Conservation (phyloP, 176 grass and related monocot genomes). For the Phoenix roebelenii region DNA sequence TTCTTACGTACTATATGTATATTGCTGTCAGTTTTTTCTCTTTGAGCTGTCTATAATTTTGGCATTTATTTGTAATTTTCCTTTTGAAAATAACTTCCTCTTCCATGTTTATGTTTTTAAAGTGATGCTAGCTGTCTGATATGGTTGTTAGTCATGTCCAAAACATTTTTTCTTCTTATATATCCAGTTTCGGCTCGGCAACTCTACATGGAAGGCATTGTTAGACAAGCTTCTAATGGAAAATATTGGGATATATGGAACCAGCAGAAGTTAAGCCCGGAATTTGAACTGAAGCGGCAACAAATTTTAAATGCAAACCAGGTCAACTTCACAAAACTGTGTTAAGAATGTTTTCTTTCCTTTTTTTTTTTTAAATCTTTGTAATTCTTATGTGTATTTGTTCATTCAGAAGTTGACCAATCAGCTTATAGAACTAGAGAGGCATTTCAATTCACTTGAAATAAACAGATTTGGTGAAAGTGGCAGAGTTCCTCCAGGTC, state of each 20-base stretch:
- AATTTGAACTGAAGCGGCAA: conserved; percentile 84
- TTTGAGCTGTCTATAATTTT: too few species aligned
- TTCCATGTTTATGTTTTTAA: too few species aligned
- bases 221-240: conserved; percentile 72
- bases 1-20: too few species aligned
- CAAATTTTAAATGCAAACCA: conserved; percentile 85
- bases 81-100: too few species aligned
- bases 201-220: conserved; percentile 87
- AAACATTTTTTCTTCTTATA: conserved; percentile 13
- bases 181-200: conserved; percentile 76
- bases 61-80: too few species aligned
- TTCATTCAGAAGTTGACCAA: conserved; percentile 68
- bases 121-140: too few species aligned
- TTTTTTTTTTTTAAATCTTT: conserved; percentile 1
- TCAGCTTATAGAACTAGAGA: conserved; percentile 83
- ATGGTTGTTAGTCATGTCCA: too few species aligned
- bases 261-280: conserved; percentile 77
- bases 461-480: conserved; percentile 79
- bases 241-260: conserved; percentile 96
- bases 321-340: conserved; percentile 23
- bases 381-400: conserved; percentile 10
- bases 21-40: too few species aligned
- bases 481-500: conserved; percentile 43
- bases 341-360: neutral
- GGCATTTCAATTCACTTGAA: conserved; percentile 90